Evolutionary conservation across 2,329 filamentous ascomycete genomes (phyloP), one percentile per base, ranked within the genome.

Genomic region (Colletotrichum lentis): DNA sequence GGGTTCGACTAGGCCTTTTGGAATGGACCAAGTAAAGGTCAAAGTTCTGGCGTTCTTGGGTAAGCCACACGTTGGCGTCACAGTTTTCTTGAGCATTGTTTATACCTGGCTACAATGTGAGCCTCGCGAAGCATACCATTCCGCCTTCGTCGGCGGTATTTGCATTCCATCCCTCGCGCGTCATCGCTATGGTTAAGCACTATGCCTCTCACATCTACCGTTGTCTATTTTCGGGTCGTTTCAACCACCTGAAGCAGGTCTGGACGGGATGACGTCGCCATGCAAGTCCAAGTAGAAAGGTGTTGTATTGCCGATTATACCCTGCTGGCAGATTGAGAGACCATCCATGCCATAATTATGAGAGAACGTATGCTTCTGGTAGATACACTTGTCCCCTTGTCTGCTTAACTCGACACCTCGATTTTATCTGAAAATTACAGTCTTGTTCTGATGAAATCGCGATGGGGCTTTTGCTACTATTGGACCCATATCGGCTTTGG

Each of bases 11-110:
- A 6, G 44, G 41, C 22, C n/a, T 52, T n/a, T 44, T 14, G 49
- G 52, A 49, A 31, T 14, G 37, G 39, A 37, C 41, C 61, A 44
- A 35, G 47, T 24, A 43, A 27, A 20, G 20, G n/a, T 22, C 37
- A 37, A 49, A 41, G 43, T 35, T 47, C n/a, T 47, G 65, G 65
- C 65, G 61, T 68, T 68, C 58, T 24, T 37, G n/a, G 53, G 41
- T 37, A 2, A n/a, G 58, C 50, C 50, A 37, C 37, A 24, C 3
- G 24, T 24, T 4, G 31, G 49, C 54, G 55, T 50, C 52, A 39
- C 39, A n/a, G 31, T 50, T 10, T 35, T 14, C 14, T 59, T 53
- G 14, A 37, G 20, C 47, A 65, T 64, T 65, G 44, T 66, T 64
- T 60, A 50, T 62, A 68, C 65, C 65, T 59, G 43, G 61, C 54